Conservation (phyloP, 208 protist genomes). For the Trypanosoma melophagium region DNA sequence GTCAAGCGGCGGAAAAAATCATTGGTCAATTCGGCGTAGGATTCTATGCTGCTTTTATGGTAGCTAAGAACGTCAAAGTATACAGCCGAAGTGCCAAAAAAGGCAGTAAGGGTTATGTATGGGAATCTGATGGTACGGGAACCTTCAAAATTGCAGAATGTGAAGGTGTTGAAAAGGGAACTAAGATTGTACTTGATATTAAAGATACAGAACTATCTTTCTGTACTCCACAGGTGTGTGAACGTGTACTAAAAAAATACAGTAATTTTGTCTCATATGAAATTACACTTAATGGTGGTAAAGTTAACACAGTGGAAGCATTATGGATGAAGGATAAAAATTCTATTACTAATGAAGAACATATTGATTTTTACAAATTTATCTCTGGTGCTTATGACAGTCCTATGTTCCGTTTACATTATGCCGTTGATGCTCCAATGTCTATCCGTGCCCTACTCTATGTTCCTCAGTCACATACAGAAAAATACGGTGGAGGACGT, state of each 20-base stretch:
- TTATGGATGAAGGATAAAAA: slow-evolving; percentile 96
- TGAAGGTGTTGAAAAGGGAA: slow-evolving; percentile 94
- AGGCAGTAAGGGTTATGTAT: slow-evolving; percentile 91
- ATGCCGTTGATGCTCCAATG: slow-evolving; percentile 95
- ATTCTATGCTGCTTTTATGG: slow-evolving; percentile 98
- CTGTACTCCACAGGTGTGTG: slow-evolving; percentile 89
- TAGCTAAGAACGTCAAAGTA: slow-evolving; percentile 93
- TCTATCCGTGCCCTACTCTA: slow-evolving; percentile 95
- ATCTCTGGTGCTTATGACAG: slow-evolving; percentile 93
- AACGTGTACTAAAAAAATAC: slow-evolving; percentile 97
- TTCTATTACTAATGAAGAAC: slow-evolving; percentile 92
- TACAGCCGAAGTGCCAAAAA: slow-evolving; percentile 89
- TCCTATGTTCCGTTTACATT: slow-evolving; percentile 94
- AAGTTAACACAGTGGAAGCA: slow-evolving; percentile 95
- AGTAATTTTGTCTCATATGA: slow-evolving; percentile 97
- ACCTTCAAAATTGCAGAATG: slow-evolving; percentile 93
- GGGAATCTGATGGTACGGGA: slow-evolving; percentile 93
- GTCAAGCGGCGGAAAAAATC: slow-evolving; percentile 85
- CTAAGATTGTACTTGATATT: slow-evolving; percentile 96
- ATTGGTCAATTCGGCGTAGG: slow-evolving; percentile 98
- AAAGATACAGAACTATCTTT: slow-evolving; percentile 94
- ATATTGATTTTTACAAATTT: slow-evolving; percentile 97
- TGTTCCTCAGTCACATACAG: slow-evolving; percentile 94
- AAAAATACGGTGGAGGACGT: slow-evolving; percentile 96
- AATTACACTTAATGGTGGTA: slow-evolving; percentile 93